phyloP scores from a whole-genome alignment of 495 filamentous ascomycete genomes.

The Annulohypoxylon bovei region DNA sequence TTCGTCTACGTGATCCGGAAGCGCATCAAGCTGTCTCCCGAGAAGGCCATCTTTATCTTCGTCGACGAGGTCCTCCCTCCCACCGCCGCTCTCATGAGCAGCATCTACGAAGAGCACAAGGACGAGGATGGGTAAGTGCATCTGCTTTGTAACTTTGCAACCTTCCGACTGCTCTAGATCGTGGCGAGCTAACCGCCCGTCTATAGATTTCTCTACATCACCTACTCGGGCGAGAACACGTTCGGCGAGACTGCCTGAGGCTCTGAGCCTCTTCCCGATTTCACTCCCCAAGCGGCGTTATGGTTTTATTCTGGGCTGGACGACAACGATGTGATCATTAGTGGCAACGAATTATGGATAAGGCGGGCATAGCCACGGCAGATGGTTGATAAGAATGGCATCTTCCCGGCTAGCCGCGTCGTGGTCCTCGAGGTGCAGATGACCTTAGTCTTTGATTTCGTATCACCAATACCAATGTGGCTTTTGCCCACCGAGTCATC shows the following conservation, averaged over 20 bases:
- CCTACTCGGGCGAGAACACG: constrained; percentile 99
- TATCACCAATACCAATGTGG: constrained; percentile 36
- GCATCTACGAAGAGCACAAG: constrained; percentile 99
- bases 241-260: constrained; percentile 71
- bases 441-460: constrained; percentile 33
- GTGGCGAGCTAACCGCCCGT: constrained; percentile 41
- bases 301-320: constrained; percentile 38
- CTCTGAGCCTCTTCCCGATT: constrained; percentile 2
- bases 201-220: constrained; percentile 65
- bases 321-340: constrained; percentile 37
- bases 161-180: background rate
- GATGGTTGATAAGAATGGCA: constrained; percentile 22
- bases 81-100: constrained; percentile 97
- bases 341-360: constrained; percentile 36
- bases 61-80: constrained; percentile 98
- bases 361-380: constrained; percentile 28
- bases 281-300: constrained; percentile 33
- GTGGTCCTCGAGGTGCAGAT: constrained; percentile 22
- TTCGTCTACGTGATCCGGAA: constrained; percentile 99
- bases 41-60: constrained; percentile 99
- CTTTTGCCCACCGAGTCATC: constrained; percentile 17
- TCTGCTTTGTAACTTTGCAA: constrained; percentile 13
- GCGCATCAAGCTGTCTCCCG: constrained; percentile 98
- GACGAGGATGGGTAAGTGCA: constrained; percentile 72
- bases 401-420: constrained; percentile 24